Evolutionary conservation across 441 rosid genomes (phyloP), one percentile per base, ranked within the genome.

Genomic region (Sinapis alba): DNA sequence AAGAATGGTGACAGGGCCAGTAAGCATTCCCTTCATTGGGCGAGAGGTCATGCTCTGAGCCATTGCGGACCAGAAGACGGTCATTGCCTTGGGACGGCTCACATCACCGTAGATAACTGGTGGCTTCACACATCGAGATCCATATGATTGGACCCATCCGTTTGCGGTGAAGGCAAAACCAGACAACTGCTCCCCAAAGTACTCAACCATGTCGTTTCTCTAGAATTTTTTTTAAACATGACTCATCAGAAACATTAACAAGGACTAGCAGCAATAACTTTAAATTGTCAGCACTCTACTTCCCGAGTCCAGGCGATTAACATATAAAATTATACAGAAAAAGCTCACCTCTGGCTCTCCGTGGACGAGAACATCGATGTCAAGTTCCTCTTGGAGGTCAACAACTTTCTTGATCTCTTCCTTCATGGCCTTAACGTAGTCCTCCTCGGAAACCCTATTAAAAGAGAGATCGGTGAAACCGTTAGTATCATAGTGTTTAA

Each of bases 21-120:
- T 96, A 83, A 96, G 98, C 99, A 96, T 96, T 26, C 99, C 99
- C 91, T 96, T 96, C 99, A 96, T 96, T 72, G 98, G 98, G 86
- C 97, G 97, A 62, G 87, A 56, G 73, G 99, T 91, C 97, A 96
- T 88, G 89, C 98, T 91, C 82, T 93, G 99, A 20, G 99, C 99
- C 19, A 78, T 62, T 27, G 98, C 64, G n/a, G 99, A 96, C 99
- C 98, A 96, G 90, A 88, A 93, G 66, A 96, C 97, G 0, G 98
- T 96, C 99, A 96, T 96, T 23, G 99, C 86, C 59, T 91, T 90
- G 69, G 99, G 98, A 63, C 99, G 97, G 90, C 99, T 93, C 72
- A 96, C 99, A 74, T 93, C 99, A 85, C 99, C 99, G 18, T 89
- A 95, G 87, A 95, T 93, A 79, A 93, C 88, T 38, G 98, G 99